Conservation (phyloP, 2,329 filamentous ascomycete genomes). For the Epichloe sp. region DNA sequence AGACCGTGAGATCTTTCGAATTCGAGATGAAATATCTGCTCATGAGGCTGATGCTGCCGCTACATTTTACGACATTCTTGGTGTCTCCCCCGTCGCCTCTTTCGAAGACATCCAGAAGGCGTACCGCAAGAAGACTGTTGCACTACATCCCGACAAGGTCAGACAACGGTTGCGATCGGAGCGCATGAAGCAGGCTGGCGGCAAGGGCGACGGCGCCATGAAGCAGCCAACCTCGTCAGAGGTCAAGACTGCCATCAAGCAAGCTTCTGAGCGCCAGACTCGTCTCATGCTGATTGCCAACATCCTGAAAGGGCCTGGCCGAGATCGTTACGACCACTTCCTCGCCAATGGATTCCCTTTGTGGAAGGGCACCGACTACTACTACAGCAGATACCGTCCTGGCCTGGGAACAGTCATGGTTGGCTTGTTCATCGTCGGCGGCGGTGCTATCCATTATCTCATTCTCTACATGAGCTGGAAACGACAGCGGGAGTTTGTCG, state of each 20-base stretch:
- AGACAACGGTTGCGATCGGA: conserved; percentile 68
- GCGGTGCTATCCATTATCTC: conserved; percentile 78
- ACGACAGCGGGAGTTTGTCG: conserved; percentile 80
- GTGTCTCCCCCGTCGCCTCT: conserved; percentile 55
- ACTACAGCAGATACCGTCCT: conserved; percentile 87
- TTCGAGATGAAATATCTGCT: conserved; percentile 72
- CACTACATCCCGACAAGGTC: conserved; percentile 91
- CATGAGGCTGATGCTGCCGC: conserved; percentile 65
- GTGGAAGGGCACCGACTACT: conserved; percentile 97
- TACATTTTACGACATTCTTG: conserved; percentile 92
- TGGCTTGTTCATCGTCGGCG: conserved; percentile 69
- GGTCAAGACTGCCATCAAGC: conserved; percentile 65
- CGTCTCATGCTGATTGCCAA: conserved; percentile 74
- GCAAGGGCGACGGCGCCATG: conserved; percentile 41
- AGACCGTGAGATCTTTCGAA: conserved; percentile 97
- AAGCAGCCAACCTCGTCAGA: conserved; percentile 63
- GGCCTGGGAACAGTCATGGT: conserved; percentile 74
- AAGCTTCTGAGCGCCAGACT: conserved; percentile 70
- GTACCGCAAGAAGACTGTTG: conserved; percentile 75
- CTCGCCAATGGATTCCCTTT: conserved; percentile 81
- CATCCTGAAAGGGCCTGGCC: conserved; percentile 66
- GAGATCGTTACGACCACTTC: conserved; percentile 92
- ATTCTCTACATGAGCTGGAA: conserved; percentile 78
- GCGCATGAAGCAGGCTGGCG: conserved; percentile 40
- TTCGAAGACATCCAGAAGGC: conserved; percentile 88